Base-by-base conservation (phyloP, 139 green algal species). In the Haematococcus sp. region DNA sequence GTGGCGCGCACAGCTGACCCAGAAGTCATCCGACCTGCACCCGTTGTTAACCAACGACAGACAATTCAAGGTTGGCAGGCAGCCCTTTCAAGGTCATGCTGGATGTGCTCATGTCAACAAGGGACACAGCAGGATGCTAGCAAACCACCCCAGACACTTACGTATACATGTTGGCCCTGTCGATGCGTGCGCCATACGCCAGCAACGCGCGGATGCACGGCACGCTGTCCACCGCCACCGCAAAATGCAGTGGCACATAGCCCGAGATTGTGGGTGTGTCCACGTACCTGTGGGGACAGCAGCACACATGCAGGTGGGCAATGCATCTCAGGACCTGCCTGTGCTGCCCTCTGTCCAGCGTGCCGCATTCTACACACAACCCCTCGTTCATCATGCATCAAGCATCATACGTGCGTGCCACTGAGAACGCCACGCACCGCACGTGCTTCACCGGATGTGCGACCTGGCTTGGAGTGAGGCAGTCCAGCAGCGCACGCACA, bases 191-290 rank as follows among this genome's bases (percentile, higher is more conserved):
- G 16, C 75, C 71, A 27, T 70, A 73, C 15, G 64, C 32, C 54
- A 83, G 65, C 43, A 83, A 58, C 27, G 68, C 28, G 7, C 44
- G 56, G n/a, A 59, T 16, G 3, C 56, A 61, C 28, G 63, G 58
- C 60, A 76, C 68, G 27, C 55, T 52, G 63, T 72, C 60, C 23
- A 34, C 30, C 0, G 74, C 74, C 25, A 80, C 71, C 3, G 76
- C 81, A 74, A 84, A 87, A 61, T 87, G 81, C 20, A 84, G 71
- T 7, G 81, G 59, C 15, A 77, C 76, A 17, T 69, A 74, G 7
- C 77, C 77, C 28, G 61, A 75, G n/a, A 60, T 67, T 25, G 74
- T 77, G 28, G 70, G 70, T 3, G 61, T 20, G 28, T 86, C 74
- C 22, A 77, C 60, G 58, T 78, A 82, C 63, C 74, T 74, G 74